A percentile compares a stretch with the other conserved stretches of the same genome.
Conservation (phyloP, 768 basidiomycete species). For the Leccinum boreale region DNA sequence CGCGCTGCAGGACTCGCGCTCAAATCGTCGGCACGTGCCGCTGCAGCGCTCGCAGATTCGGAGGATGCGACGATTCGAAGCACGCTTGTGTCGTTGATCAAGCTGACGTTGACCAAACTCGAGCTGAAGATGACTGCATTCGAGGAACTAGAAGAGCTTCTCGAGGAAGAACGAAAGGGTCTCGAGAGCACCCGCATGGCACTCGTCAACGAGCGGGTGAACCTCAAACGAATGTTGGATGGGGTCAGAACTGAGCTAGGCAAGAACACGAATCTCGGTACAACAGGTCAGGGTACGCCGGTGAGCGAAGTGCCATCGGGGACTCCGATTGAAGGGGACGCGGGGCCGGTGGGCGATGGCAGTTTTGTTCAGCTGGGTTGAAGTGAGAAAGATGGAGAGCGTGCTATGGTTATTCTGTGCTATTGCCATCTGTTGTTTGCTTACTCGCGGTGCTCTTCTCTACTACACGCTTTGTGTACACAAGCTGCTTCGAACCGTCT, state of each 20-base stretch:
- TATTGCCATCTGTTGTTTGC: constrained; percentile 21
- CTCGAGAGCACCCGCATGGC: constrained; percentile 81
- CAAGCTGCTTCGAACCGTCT: constrained; percentile 2
- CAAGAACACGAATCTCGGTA: constrained; percentile 50
- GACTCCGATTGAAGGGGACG: constrained; percentile 46
- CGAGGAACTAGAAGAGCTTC: constrained; percentile 86
- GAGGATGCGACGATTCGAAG: constrained; percentile 80
- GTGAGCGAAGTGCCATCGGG: constrained; percentile 50
- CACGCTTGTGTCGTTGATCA: constrained; percentile 80
- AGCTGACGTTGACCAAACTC: constrained; percentile 80
- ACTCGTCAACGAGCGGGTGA: constrained; percentile 75
- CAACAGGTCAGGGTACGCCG: constrained; percentile 58
- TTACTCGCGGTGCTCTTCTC: constrained; percentile 2
- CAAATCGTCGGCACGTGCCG: constrained; percentile 84
- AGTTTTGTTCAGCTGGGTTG: constrained; percentile 49
- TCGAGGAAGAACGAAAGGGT: constrained; percentile 86
- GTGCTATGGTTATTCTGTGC: constrained; percentile 27
- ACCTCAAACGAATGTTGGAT: constrained; percentile 70
- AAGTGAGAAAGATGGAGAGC: constrained; percentile 1
- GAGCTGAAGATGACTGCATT: constrained; percentile 95
- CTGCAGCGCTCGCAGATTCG: constrained; percentile 71
- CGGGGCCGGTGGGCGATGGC: constrained; percentile 55
- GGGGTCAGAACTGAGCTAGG: constrained; percentile 61
- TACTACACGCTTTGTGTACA: constrained; percentile 7
- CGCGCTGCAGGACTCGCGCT: constrained; percentile 87